Conservation (phyloP, 106 monocot species). For the Alisma plantagoaquatica region DNA sequence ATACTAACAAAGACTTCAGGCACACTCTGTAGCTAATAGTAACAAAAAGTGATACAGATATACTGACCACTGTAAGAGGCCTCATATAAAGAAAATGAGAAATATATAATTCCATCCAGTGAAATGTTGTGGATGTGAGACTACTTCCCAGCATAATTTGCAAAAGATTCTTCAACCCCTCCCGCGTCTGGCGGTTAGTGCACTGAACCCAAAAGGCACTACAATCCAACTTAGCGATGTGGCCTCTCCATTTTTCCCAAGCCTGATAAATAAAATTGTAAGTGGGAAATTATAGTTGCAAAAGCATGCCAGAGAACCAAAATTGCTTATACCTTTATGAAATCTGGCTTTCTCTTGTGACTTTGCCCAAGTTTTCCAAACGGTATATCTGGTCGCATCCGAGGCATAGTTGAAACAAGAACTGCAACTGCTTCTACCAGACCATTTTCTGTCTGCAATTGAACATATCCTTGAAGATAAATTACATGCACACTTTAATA, state of each 20-base stretch:
- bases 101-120: slow-evolving; percentile 86
- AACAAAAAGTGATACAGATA: too few species aligned
- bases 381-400: slow-evolving; percentile 53
- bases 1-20: too few species aligned
- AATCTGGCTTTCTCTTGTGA: slow-evolving; percentile 74
- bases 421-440: slow-evolving; percentile 89
- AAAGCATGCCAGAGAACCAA: too few species aligned
- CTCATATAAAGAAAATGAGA: slow-evolving; percentile 76
- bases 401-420: slow-evolving; percentile 86
- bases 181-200: slow-evolving; percentile 57
- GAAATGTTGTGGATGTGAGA: slow-evolving; percentile 41
- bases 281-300: too few species aligned
- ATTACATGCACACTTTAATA: too few species aligned
- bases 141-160: slow-evolving; percentile 84
- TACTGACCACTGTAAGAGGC: slow-evolving; percentile 58
- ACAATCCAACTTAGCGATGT: slow-evolving; percentile 67
- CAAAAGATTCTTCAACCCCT: slow-evolving; percentile 71
- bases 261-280: too few species aligned
- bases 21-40: too few species aligned
- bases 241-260: slow-evolving; percentile 91
- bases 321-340: slow-evolving; percentile 98
- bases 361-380: slow-evolving; percentile 65
- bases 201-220: slow-evolving; percentile 98
- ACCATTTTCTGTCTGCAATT: slow-evolving; percentile 99
- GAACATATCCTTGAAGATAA: too few species aligned